These are phyloP conservation scores for Conticribra weissflogii DNA, from an alignment of 108 stramenopile species.

Conservation along the genomic window DNA sequence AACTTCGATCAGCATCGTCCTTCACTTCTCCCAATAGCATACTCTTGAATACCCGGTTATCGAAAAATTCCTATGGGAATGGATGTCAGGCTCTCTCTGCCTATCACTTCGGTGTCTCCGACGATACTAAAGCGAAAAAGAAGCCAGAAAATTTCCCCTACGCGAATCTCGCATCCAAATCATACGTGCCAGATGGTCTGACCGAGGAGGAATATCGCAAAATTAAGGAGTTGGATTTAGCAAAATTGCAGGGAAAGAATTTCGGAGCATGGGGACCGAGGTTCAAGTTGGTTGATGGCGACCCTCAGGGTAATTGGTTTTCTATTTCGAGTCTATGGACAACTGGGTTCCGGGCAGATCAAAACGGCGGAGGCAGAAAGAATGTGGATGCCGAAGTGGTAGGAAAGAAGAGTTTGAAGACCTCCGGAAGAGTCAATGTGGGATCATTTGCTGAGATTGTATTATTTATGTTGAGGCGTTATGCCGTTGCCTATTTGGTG, in stretches of 20 bases:
- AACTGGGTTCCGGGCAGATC: conserved; percentile 34
- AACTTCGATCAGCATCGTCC: not conserved
- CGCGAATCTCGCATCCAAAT: not conserved
- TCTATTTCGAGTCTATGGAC: conserved; percentile 61
- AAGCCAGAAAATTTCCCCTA: not conserved
- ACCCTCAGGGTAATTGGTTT: conserved; percentile 71
- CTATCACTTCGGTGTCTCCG: not conserved
- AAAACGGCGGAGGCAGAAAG: not conserved
- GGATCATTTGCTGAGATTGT: not conserved
- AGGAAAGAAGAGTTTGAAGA: not conserved
- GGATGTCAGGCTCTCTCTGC: not conserved
- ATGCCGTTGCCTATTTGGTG: conserved; percentile 10
- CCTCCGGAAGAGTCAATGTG: not conserved
- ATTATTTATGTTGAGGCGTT: conserved; percentile 10
- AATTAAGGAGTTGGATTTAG: conserved; percentile 56
- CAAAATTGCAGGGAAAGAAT: conserved; percentile 44
- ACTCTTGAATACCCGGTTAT: not conserved
- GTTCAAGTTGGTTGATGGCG: conserved; percentile 45
- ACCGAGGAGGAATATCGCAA: conserved; percentile 55
- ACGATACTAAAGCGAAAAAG: not conserved
- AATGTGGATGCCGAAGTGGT: not conserved
- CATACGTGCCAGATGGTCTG: conserved; percentile 66
- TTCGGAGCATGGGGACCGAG: conserved; percentile 73
- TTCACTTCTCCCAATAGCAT: not conserved
- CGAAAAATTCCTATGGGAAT: not conserved